These are phyloP conservation scores for Blastobotrys muscicola DNA, from an alignment of 805 yeast genomes.

Conservation along the genomic window DNA sequence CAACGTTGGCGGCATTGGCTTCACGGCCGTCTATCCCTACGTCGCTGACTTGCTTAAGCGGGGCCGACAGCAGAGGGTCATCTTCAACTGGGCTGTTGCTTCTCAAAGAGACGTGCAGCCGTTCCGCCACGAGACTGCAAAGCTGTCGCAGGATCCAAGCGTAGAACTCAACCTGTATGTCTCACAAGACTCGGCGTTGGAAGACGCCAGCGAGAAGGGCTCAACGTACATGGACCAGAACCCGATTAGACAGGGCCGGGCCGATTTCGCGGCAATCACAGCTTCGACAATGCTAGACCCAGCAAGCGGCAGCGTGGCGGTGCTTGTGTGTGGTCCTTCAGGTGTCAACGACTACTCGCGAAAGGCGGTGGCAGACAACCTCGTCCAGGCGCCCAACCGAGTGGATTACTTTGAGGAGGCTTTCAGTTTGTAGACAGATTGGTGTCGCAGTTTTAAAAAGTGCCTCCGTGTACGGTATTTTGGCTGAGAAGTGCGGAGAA, in stretches of 20 bases:
- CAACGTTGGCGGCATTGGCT: conserved; percentile 68
- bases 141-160: conserved; percentile 16
- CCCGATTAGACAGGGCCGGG: conserved; percentile 16
- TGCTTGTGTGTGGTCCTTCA: conserved; percentile 55
- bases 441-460: too few species aligned
- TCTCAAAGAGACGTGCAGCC: conserved; percentile 21
- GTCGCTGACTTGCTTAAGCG: conserved; percentile 12
- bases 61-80: conserved; percentile 12
- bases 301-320: conserved; percentile 12
- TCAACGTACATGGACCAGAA: background rate
- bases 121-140: conserved; percentile 23
- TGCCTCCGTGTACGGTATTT: too few species aligned
- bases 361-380: conserved; percentile 33
- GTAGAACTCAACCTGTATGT: conserved; percentile 27
- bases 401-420: conserved; percentile 65
- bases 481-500: too few species aligned
- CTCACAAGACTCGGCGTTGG: conserved; percentile 16
- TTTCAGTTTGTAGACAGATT: conserved; percentile 55
- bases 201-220: background rate
- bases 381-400: conserved; percentile 35
- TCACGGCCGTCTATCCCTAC: conserved; percentile 50
- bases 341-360: conserved; percentile 48
- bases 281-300: conserved; percentile 1
- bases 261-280: background rate
- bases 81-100: conserved; percentile 26